Conservation (phyloP, 768 basidiomycete genomes). For the Scleroderma bovista region DNA sequence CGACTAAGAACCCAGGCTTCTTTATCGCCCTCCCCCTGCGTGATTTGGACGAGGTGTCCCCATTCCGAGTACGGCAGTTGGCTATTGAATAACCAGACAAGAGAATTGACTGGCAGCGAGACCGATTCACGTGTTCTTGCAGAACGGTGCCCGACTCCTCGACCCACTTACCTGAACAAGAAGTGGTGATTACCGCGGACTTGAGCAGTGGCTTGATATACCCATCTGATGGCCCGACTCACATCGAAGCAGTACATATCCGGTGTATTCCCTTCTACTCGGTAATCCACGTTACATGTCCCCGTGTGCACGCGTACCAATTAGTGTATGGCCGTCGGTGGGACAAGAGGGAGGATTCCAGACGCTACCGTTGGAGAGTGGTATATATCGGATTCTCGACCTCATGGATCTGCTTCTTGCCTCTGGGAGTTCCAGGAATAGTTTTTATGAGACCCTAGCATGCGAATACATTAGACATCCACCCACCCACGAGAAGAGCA, state of each 20-base stretch:
- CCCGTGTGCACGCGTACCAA: slow-evolving; percentile 2
- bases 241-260: background rate
- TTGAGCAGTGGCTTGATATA: no score
- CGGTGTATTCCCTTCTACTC: background rate
- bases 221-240: no score
- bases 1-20: no score
- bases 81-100: no score
- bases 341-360: background rate
- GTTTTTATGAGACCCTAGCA: slow-evolving; percentile 81
- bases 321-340: background rate
- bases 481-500: background rate
- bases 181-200: no score
- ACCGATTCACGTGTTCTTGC: no score
- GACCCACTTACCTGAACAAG: no score
- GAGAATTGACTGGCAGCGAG: no score
- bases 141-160: no score
- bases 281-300: slow-evolving; percentile 2
- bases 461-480: background rate
- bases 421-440: slow-evolving; percentile 84
- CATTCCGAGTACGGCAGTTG: no score
- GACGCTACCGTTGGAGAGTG: slow-evolving; percentile 70
- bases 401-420: slow-evolving; percentile 83
- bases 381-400: slow-evolving; percentile 79
- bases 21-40: no score
- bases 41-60: no score